A percentile compares a stretch with the other conserved stretches of the same genome.
These are phyloP conservation scores for Vitellaria paradoxa DNA, from an alignment of 179 eudicot species.

Conservation along the genomic window DNA sequence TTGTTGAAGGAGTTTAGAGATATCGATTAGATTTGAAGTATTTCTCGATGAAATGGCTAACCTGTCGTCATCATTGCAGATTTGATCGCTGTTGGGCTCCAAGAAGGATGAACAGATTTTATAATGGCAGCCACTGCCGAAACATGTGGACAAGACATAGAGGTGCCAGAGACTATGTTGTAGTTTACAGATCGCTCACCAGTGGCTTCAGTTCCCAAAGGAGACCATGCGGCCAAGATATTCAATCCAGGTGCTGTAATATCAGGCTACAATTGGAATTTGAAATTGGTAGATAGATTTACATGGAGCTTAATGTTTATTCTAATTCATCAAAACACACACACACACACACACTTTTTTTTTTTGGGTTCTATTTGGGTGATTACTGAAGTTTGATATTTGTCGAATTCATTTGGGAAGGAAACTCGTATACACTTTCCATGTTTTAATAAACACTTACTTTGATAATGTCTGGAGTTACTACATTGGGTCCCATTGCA, in stretches of 20 bases:
- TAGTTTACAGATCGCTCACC: constrained; percentile 27
- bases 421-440: too few relatives aligned
- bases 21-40: not conserved
- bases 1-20: not conserved
- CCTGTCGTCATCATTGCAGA: constrained; percentile 56
- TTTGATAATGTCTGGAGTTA: constrained; percentile 36
- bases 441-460: constrained; percentile 12
- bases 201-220: constrained; percentile 19
- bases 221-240: constrained; percentile 43
- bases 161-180: constrained; percentile 46
- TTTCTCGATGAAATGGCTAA: not conserved
- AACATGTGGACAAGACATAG: constrained; percentile 50
- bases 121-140: constrained; percentile 37
- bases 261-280: constrained; percentile 34
- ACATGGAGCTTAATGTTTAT: too few relatives aligned
- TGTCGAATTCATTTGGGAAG: not conserved
- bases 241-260: constrained; percentile 43
- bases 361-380: too few relatives aligned
- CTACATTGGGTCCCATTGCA: constrained; percentile 33
- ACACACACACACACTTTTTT: too few relatives aligned
- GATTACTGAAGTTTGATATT: not conserved
- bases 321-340: too few relatives aligned
- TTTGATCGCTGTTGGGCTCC: constrained; percentile 50
- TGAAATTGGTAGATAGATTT: too few relatives aligned
- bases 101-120: constrained; percentile 39